These are phyloP conservation scores for Aegilops sharonensis DNA, from an alignment of 176 grass and related monocot genomes.

Conservation along the genomic window DNA sequence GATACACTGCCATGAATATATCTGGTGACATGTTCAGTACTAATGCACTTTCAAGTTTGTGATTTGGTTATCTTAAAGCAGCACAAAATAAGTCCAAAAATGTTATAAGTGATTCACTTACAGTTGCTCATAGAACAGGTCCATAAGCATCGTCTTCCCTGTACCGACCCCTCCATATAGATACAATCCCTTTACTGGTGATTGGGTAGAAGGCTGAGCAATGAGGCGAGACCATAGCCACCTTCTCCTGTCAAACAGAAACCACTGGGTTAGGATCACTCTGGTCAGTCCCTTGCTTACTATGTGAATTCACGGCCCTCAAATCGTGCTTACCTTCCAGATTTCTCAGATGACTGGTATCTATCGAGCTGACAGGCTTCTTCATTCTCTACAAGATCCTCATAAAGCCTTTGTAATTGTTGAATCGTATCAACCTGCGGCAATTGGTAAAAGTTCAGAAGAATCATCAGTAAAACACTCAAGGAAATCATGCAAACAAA, in stretches of 20 bases:
- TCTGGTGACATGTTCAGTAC: background rate
- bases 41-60: background rate
- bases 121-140: conserved; percentile 86
- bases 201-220: conserved; percentile 51
- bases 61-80: background rate
- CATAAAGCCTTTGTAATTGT: conserved; percentile 78
- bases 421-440: conserved; percentile 77
- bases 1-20: background rate
- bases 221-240: conserved; percentile 89
- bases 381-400: conserved; percentile 64
- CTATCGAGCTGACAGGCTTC: conserved; percentile 70
- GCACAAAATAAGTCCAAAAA: background rate
- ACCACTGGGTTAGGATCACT: background rate
- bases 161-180: conserved; percentile 90
- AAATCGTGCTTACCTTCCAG: conserved; percentile 44
- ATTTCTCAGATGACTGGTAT: conserved; percentile 80
- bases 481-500: background rate
- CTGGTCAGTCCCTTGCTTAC: background rate
- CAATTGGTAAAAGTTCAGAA: background rate
- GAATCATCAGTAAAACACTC: background rate
- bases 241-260: conserved; percentile 61
- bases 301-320: conserved; percentile 3
- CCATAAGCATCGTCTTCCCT: conserved; percentile 95
- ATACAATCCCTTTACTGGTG: conserved; percentile 76
- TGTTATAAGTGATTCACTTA: conserved; percentile 39